A percentile compares a stretch with the other conserved stretches of the same genome.
phyloP scores from a whole-genome alignment of 78 protist genomes.

The Goniomonas avonlea region DNA sequence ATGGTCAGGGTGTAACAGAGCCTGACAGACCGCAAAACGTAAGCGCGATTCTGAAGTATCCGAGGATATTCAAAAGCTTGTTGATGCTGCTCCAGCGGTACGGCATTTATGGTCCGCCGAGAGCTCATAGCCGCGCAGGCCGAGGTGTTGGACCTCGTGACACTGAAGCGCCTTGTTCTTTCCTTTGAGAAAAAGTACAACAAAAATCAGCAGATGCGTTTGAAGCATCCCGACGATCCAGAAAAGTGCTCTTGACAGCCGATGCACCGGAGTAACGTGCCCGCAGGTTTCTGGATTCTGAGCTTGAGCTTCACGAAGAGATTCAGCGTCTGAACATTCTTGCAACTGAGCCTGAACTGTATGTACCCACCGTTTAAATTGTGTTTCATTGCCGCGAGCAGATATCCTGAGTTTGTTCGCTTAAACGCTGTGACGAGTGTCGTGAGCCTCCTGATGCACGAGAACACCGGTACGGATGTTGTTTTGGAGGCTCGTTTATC shows the following conservation, averaged over 20 bases:
- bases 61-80: too few relatives aligned
- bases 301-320: constrained; percentile 24
- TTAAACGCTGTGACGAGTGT: background rate
- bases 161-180: background rate
- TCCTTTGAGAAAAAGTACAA: background rate
- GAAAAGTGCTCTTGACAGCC: background rate
- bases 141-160: too few relatives aligned
- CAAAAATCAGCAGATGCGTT: background rate
- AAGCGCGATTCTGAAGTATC: too few relatives aligned
- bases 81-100: too few relatives aligned
- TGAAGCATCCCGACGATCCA: too few relatives aligned
- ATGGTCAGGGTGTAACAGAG: too few relatives aligned
- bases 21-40: too few relatives aligned
- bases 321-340: constrained; percentile 8
- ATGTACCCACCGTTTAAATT: background rate
- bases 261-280: background rate
- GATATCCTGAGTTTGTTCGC: background rate
- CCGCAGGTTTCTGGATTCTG: background rate
- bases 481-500: too few relatives aligned
- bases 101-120: too few relatives aligned
- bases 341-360: constrained; percentile 31
- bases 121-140: too few relatives aligned
- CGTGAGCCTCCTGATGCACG: constrained; percentile 5
- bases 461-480: too few relatives aligned
- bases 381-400: background rate